Evolutionary conservation across 129 eudicot species (phyloP).

Genomic region (Smallanthus sonchifolius): DNA sequence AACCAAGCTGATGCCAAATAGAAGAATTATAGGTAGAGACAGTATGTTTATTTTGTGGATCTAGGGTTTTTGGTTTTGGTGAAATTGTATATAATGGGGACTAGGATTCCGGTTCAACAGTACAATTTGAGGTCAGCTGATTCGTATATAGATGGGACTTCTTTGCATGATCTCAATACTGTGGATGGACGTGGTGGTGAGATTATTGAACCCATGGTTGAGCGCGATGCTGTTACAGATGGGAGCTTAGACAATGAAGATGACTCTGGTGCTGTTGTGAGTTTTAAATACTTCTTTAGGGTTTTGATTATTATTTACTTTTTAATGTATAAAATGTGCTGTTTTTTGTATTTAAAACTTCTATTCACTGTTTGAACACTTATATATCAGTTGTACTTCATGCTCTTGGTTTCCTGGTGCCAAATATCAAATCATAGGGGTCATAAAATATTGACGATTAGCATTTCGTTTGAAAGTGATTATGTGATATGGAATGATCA

Average conservation of each 20-base stretch:
- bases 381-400: background rate
- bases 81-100: slow-evolving; percentile 41
- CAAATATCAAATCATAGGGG: background rate
- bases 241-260: slow-evolving; percentile 66
- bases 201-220: slow-evolving; percentile 50
- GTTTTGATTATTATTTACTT: background rate
- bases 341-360: background rate
- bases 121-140: slow-evolving; percentile 57
- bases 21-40: background rate
- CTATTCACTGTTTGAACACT: background rate
- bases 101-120: slow-evolving; percentile 69
- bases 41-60: slow-evolving; percentile 2
- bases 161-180: slow-evolving; percentile 55
- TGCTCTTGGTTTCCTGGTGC: background rate
- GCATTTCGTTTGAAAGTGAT: background rate
- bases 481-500: background rate
- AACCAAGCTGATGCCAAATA: slow-evolving; percentile 44
- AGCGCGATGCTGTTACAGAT: slow-evolving; percentile 49
- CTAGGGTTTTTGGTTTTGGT: slow-evolving; percentile 11
- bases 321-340: background rate
- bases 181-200: slow-evolving; percentile 43
- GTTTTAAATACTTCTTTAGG: slow-evolving; percentile 18
- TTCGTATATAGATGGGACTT: slow-evolving; percentile 55
- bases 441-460: background rate
- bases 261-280: slow-evolving; percentile 69